Evolutionary conservation across 805 yeast genomes (phyloP).

Genomic region (Candida silvicultrix): DNA sequence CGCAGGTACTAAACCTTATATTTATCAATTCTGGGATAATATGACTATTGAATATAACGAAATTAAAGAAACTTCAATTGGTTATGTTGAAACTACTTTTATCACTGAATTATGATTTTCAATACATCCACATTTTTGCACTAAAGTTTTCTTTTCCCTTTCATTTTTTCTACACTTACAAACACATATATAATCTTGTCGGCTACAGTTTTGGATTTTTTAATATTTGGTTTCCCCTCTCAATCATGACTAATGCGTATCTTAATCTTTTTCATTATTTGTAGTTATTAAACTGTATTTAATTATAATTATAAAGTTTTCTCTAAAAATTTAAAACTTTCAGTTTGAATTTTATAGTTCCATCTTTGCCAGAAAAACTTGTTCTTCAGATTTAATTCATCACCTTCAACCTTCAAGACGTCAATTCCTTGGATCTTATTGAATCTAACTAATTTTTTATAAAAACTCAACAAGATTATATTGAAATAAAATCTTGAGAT

Average conservation of each 20-base stretch:
- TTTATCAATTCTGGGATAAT: slow-evolving; percentile 81
- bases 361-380: slow-evolving; percentile 20
- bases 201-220: not conserved
- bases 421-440: slow-evolving; percentile 34
- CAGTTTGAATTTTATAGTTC: slow-evolving; percentile 24
- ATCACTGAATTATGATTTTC: slow-evolving; percentile 36
- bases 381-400: slow-evolving; percentile 29
- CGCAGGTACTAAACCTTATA: slow-evolving; percentile 94
- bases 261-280: too few relatives aligned
- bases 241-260: not conserved
- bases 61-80: slow-evolving; percentile 52
- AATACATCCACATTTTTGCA: too few relatives aligned
- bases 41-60: slow-evolving; percentile 40
- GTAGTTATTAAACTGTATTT: too few relatives aligned
- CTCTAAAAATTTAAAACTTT: slow-evolving; percentile 22
- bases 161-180: not conserved
- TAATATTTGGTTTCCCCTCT: not conserved
- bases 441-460: slow-evolving; percentile 45
- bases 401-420: slow-evolving; percentile 23
- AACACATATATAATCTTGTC: too few relatives aligned
- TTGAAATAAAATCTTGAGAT: slow-evolving; percentile 53
- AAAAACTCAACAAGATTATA: slow-evolving; percentile 51
- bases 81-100: slow-evolving; percentile 78
- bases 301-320: not conserved
- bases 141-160: too few relatives aligned